A percentile compares a stretch with the other conserved stretches of the same genome.
These are phyloP conservation scores for Pezicula carpinea DNA, from an alignment of 2,329 filamentous ascomycete genomes.

Conservation along the genomic window DNA sequence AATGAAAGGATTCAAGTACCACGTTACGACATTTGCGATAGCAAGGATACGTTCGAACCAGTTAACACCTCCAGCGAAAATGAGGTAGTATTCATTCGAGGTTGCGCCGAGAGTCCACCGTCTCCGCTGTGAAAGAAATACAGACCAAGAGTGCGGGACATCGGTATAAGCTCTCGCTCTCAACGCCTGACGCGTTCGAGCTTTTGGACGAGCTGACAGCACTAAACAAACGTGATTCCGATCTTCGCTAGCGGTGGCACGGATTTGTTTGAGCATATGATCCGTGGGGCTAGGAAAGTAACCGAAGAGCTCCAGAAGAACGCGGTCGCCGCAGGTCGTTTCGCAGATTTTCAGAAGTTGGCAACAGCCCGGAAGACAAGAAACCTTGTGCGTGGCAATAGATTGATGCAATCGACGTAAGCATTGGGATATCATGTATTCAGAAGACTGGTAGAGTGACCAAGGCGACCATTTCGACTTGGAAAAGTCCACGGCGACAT, in stretches of 20 bases:
- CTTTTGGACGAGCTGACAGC: conserved; percentile 39
- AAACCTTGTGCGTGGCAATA: conserved; percentile 44
- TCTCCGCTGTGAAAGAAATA: conserved; percentile 45
- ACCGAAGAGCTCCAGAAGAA: conserved; percentile 42
- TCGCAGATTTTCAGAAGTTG: conserved; percentile 46
- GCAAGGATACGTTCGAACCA: conserved; percentile 40
- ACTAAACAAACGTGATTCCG: conserved; percentile 45
- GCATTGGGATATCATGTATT: conserved; percentile 44
- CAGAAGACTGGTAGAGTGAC: conserved; percentile 43
- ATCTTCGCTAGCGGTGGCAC: conserved; percentile 45
- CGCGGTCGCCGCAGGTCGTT: conserved; percentile 41
- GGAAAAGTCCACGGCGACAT: conserved; percentile 43
- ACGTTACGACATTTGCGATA: conserved; percentile 41
- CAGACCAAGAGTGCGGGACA: conserved; percentile 39
- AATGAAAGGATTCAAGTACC: conserved; percentile 22
- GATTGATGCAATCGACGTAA: conserved; percentile 45
- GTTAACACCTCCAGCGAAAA: conserved; percentile 38
- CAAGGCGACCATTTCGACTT: conserved; percentile 37
- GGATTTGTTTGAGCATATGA: conserved; percentile 43
- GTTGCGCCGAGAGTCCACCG: conserved; percentile 45
- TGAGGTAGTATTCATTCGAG: conserved; percentile 44
- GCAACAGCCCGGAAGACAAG: conserved; percentile 44
- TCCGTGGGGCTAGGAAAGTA: conserved; percentile 46
- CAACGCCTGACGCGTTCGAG: conserved; percentile 41
- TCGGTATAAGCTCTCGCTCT: conserved; percentile 42